Percentiles rank a stretch among this genome's conserved stretches.
phyloP scores from a whole-genome alignment of 2,329 filamentous ascomycete genomes.

The Verticillium nonalfalfae region DNA sequence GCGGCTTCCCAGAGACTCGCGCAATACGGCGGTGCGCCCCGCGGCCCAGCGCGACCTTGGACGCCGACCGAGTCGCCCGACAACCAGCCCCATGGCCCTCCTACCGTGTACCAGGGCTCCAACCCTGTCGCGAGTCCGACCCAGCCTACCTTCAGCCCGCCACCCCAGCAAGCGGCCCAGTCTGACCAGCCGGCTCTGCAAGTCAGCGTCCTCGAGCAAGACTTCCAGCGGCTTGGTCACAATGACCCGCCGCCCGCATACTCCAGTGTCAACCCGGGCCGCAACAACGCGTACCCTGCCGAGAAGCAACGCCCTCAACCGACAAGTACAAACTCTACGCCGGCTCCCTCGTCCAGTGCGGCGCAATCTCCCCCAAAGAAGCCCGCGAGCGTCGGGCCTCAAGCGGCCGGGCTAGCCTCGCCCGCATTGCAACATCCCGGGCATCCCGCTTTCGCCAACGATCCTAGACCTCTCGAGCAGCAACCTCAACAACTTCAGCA shows the following conservation, averaged over 20 bases:
- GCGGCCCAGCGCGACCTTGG: slow-evolving; percentile 65
- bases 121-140: slow-evolving; percentile 57
- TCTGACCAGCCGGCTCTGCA: slow-evolving; percentile 29
- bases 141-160: slow-evolving; percentile 33
- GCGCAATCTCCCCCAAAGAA: slow-evolving; percentile 22
- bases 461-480: slow-evolving; percentile 50
- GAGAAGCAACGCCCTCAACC: slow-evolving; percentile 62
- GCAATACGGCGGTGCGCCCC: slow-evolving; percentile 58
- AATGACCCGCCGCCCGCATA: slow-evolving; percentile 94
- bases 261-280: slow-evolving; percentile 61
- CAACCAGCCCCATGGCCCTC: slow-evolving; percentile 79
- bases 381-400: slow-evolving; percentile 16
- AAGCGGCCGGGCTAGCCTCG: slow-evolving; percentile 29
- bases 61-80: slow-evolving; percentile 90
- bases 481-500: slow-evolving; percentile 33
- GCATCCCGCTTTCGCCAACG: slow-evolving; percentile 90
- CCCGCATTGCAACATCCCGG: slow-evolving; percentile 52
- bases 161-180: slow-evolving; percentile 30
- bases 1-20: slow-evolving; percentile 76
- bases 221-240: slow-evolving; percentile 75
- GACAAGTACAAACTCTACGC: slow-evolving; percentile 17
- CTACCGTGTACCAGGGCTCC: slow-evolving; percentile 84
- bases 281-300: slow-evolving; percentile 59
- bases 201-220: slow-evolving; percentile 72
- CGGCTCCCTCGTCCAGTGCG: slow-evolving; percentile 19